Conservation (phyloP, 768 basidiomycete species). For the Lactarius hengduanensis region DNA sequence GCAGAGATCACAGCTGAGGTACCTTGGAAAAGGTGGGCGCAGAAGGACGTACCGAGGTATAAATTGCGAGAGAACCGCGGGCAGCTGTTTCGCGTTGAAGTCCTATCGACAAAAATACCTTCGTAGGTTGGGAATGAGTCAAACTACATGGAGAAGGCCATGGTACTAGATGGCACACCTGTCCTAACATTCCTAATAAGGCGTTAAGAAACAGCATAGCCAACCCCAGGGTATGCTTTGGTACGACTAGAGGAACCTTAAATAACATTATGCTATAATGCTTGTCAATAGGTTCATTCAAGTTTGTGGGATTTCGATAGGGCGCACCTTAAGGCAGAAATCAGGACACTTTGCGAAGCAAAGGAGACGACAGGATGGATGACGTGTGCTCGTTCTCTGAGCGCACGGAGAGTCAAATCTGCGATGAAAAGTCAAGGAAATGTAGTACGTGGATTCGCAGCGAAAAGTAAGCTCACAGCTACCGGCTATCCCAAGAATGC, state of each 20-base stretch:
- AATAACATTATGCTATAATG: conserved; percentile 44
- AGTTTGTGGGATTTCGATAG: background rate
- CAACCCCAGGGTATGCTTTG: conserved; percentile 46
- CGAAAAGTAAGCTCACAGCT: conserved; percentile 52
- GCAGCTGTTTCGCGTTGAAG: conserved; percentile 65
- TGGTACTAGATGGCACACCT: conserved; percentile 28
- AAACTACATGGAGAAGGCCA: background rate
- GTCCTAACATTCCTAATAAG: conserved; percentile 51
- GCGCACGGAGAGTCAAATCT: conserved; percentile 59
- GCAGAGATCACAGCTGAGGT: background rate
- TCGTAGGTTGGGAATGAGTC: background rate
- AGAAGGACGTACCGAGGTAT: conserved; percentile 45
- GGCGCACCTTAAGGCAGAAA: conserved; percentile 36
- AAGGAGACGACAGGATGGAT: conserved; percentile 71
- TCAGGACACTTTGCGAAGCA: conserved; percentile 53
- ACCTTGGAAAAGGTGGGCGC: background rate
- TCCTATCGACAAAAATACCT: conserved; percentile 60
- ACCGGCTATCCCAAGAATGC: conserved; percentile 63
- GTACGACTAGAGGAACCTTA: conserved; percentile 45
- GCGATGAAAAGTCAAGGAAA: background rate
- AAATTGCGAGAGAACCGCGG: conserved; percentile 60
- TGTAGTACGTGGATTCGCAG: background rate
- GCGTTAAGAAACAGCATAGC: conserved; percentile 46
- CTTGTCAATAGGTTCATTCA: background rate
- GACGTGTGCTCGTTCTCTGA: conserved; percentile 73